Conservation (phyloP, 352 stramenopile species). For the Lagenidium giganteum region DNA sequence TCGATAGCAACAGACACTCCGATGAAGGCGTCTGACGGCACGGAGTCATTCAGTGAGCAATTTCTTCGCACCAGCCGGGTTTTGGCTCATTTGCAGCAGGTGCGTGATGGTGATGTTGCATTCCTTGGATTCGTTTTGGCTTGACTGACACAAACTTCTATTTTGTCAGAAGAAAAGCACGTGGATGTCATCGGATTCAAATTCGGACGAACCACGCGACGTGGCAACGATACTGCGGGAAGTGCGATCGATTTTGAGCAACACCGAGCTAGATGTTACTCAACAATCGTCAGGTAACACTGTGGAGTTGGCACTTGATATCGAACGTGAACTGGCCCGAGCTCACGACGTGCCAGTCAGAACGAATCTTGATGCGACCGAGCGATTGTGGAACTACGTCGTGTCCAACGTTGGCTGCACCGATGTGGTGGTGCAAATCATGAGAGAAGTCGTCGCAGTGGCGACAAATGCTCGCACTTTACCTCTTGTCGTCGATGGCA, state of each 20-base stretch:
- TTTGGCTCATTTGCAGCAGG: constrained; percentile 7
- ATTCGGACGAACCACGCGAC: too few relatives aligned
- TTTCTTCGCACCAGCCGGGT: background rate
- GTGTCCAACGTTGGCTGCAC: constrained; percentile 1
- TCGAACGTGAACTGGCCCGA: constrained; percentile 1
- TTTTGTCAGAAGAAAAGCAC: too few relatives aligned
- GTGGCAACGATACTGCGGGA: background rate
- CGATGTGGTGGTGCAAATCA: background rate
- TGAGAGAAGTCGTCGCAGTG: constrained; percentile 15
- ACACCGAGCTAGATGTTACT: constrained; percentile 7
- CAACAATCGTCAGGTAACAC: constrained; percentile 17
- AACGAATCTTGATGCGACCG: constrained; percentile 11
- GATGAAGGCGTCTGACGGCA: too few relatives aligned
- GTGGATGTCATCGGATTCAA: too few relatives aligned
- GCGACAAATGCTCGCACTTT: constrained; percentile 16
- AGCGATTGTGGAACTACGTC: constrained; percentile 19
- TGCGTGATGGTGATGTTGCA: background rate
- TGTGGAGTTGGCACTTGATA: constrained; percentile 14
- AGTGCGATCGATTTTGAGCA: background rate
- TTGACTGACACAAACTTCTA: background rate
- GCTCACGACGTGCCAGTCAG: background rate
- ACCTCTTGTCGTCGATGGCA: constrained; percentile 13
- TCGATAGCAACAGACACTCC: background rate
- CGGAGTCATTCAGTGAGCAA: background rate
- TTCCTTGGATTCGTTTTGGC: background rate